Evolutionary conservation across 495 filamentous ascomycete genomes (phyloP), one percentile per base, ranked within the genome.

Genomic region (Lichenothelia convexa): DNA sequence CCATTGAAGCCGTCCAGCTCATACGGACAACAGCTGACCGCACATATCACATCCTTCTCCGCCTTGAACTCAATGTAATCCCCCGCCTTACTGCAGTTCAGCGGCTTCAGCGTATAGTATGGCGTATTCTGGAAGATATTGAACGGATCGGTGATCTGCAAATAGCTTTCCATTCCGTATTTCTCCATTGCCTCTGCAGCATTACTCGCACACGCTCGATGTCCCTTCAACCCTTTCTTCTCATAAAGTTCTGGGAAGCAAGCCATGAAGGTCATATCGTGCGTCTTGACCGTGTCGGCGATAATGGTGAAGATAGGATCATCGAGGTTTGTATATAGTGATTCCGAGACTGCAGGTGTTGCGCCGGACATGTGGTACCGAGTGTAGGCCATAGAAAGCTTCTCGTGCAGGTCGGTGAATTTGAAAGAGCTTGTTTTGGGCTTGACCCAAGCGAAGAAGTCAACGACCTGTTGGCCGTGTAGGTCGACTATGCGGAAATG

Each of bases 251-350:
- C 45, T 20, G 56, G 56, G 39, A 45, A 51, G 42, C 56, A 60
- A 3, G 53, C 47, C 56, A 60, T 60, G 49, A 56, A 60, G 1
- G 50, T 54, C 56, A 59, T 57, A 26, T 59, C 55, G 41, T 59
- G 56, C 30, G 50, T 47, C 15, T 55, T 47, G 21, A 51, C 49
- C 1, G 50, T 53, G 38, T 59, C 55, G 8, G 32, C 38, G 3
- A 42, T 42, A 24, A 59, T 34, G 6, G 42, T 36, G 8, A 59
- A 45, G 6, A 59, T 44, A 0, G 55, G 48, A 11, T 46, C 35
- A 21, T 56, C 44, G 9, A 39, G 44, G 45, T 58, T 59, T 20
- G 48, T 56, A 40, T 47, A 53, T 17, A 59, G 48, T 31, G 16
- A 46, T 12, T 60, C 56, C 37, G 56, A 55, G 9, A 55, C 43